Conservation (phyloP, 2,329 filamentous ascomycete genomes). For the Raffaelea deltoideospora region DNA sequence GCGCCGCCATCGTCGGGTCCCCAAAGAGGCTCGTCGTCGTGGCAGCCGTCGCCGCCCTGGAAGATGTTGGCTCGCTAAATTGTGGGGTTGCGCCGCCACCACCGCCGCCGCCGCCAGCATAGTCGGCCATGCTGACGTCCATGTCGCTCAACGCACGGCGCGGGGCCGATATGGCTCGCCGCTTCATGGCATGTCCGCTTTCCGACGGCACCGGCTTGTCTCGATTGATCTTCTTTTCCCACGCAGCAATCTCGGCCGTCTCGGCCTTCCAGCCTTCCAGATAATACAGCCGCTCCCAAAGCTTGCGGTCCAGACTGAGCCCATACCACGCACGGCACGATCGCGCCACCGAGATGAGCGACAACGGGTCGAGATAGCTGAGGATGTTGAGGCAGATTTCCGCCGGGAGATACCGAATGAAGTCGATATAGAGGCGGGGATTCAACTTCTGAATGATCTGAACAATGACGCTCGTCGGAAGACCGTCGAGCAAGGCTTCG, state of each 20-base stretch:
- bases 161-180: slow-evolving; percentile 32
- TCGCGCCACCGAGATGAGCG: slow-evolving; percentile 63
- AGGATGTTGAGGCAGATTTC: slow-evolving; percentile 88
- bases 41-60: no score
- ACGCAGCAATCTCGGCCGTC: slow-evolving; percentile 45
- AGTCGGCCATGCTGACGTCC: slow-evolving; percentile 9
- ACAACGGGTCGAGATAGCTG: slow-evolving; percentile 67
- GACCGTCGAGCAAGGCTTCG: slow-evolving; percentile 59
- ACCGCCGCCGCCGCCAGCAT: no score
- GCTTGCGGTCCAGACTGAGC: slow-evolving; percentile 63
- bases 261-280: slow-evolving; percentile 76
- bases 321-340: slow-evolving; percentile 72
- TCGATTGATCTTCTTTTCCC: slow-evolving; percentile 45
- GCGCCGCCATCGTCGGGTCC: slow-evolving; percentile 10
- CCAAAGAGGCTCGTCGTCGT: no score
- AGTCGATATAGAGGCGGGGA: slow-evolving; percentile 83
- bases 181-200: slow-evolving; percentile 38
- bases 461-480: slow-evolving; percentile 67
- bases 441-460: slow-evolving; percentile 67
- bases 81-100: no score
- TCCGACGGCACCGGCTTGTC: slow-evolving; percentile 26
- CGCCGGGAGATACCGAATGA: slow-evolving; percentile 67
- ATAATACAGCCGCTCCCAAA: slow-evolving; percentile 77
- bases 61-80: no score
- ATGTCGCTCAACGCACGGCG: slow-evolving; percentile 23